phyloP scores from a whole-genome alignment of 2,329 filamentous ascomycete genomes.

The Botrytis byssoidea region DNA sequence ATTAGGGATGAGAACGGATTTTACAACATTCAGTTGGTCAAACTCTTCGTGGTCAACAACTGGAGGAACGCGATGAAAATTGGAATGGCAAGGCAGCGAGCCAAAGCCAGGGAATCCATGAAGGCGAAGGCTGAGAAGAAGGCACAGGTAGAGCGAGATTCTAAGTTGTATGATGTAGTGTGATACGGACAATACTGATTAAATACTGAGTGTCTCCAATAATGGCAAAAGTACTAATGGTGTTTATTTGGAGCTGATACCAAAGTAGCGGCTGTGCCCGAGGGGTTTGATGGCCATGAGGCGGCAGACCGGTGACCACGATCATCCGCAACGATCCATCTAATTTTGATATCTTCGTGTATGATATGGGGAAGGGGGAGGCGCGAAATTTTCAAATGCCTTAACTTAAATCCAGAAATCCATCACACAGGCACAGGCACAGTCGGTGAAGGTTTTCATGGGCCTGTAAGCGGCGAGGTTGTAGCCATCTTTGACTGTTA shows the following conservation, averaged over 20 bases:
- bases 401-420: neutral
- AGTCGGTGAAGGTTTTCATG: neutral
- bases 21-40: conserved; percentile 46
- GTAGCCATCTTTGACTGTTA: neutral
- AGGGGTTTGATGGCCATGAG: neutral
- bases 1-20: conserved; percentile 44
- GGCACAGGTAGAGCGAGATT: conserved; percentile 12
- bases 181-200: neutral
- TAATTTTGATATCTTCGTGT: neutral
- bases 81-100: conserved; percentile 37
- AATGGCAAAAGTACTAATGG: neutral
- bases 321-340: neutral
- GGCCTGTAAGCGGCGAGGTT: neutral
- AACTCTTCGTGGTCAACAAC: conserved; percentile 44
- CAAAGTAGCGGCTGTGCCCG: neutral
- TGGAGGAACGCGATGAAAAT: conserved; percentile 43
- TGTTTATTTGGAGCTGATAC: neutral
- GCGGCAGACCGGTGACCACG: neutral
- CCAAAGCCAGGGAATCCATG: conserved; percentile 25
- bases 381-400: neutral
- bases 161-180: neutral
- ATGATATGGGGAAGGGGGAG: neutral
- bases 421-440: neutral
- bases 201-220: neutral
- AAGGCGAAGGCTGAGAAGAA: conserved; percentile 26